Percentiles rank a stretch among this genome's conserved stretches.
These are phyloP conservation scores for Athelia psychrophila DNA, from an alignment of 1,284 basidiomycete species.

Conservation along the genomic window DNA sequence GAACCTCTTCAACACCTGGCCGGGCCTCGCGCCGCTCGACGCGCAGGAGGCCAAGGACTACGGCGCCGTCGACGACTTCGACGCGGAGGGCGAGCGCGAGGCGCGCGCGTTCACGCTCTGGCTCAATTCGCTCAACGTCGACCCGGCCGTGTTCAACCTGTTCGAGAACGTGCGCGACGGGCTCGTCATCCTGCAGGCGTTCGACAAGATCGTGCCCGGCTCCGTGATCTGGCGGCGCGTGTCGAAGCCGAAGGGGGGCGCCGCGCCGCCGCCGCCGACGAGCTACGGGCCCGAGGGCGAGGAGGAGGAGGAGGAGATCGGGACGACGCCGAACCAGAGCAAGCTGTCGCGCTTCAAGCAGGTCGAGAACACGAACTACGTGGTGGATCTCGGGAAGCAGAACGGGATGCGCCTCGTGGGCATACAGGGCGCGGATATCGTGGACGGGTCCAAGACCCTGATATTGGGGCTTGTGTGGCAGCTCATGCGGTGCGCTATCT, in stretches of 20 bases:
- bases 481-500: constrained; percentile 75
- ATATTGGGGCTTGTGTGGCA: constrained; percentile 98
- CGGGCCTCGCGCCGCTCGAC: constrained; percentile 89
- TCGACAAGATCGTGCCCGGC: constrained; percentile 93
- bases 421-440: constrained; percentile 97
- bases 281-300: constrained; percentile 33
- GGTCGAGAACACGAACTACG: constrained; percentile 98
- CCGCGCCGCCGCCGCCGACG: constrained; percentile 21
- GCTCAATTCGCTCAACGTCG: constrained; percentile 96
- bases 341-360: constrained; percentile 94
- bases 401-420: constrained; percentile 96
- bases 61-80: constrained; percentile 93
- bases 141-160: constrained; percentile 94
- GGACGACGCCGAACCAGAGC: constrained; percentile 76
- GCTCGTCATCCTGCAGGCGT: constrained; percentile 88
- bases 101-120: constrained; percentile 97
- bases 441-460: constrained; percentile 88
- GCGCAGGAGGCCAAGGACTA: constrained; percentile 85
- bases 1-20: constrained; percentile 98
- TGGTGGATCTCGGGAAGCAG: constrained; percentile 88
- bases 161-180: constrained; percentile 97
- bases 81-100: constrained; percentile 97
- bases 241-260: constrained; percentile 82
- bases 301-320: constrained; percentile 72
- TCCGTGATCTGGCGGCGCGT: constrained; percentile 94